Evolutionary conservation across 345 rosid genomes (phyloP), one percentile per base, ranked within the genome.

Genomic region (Sonneratia alba): DNA sequence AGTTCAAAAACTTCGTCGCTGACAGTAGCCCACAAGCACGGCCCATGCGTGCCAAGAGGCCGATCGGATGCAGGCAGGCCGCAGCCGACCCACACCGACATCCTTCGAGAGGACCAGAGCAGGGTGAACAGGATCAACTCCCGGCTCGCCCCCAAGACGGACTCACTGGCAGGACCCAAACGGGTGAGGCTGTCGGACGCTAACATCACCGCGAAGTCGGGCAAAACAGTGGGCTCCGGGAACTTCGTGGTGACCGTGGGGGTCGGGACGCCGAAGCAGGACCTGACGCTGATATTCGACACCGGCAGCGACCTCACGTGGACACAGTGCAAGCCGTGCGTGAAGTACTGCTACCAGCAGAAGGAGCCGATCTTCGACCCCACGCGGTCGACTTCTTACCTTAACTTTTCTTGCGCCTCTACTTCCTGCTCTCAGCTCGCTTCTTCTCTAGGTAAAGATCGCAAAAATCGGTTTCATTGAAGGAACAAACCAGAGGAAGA

Each of bases 271-370:
- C 96, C 96, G 0, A 85, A 84, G 38, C 75, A 74, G 45, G 83
- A 83, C 0, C 37, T 83, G 0, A 74, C 89, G 19, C 82, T 90
- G 56, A 75, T 84, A 40, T 88, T 87, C 27, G 96, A 88, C 72
- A 88, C 93, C 0, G 96, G 93, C 10, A 88, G 96, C 42, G 93
- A 87, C 72, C 71, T 88, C 67, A 86, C 96, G 0, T 88, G 96
- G 93, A 87, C 87, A 3, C 89, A 86, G 5, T 88, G 93, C 32
- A 40, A 83, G 47, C 90, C 91, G 8, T 89, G 95, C 40, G 82
- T 56, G 4, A 27, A 1, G 61, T 75, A 64, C 67, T 89, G 95
- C 73, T 87, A 89, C 59, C 19, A 80, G 12, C 92, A 89, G 48
- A 75, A 75, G 70, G 91, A 87, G 36, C 72, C 82, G 10, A 85